These are phyloP conservation scores for Primulina huaijiensis DNA, from an alignment of 257 asterid genomes.

Conservation along the genomic window DNA sequence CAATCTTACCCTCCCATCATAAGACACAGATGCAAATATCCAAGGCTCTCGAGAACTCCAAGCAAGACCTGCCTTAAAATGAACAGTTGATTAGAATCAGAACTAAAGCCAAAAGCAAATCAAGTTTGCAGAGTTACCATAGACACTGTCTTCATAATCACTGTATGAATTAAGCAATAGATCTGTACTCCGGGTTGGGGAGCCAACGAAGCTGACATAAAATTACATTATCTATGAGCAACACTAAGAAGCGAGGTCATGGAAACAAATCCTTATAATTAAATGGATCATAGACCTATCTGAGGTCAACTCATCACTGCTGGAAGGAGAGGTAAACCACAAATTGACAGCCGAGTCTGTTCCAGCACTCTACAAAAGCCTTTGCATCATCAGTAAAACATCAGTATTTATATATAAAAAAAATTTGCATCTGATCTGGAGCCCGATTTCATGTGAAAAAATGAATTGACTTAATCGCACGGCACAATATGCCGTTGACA, in stretches of 20 bases:
- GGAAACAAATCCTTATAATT: conserved; percentile 4
- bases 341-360: conserved; percentile 93
- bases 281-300: conserved; percentile 47
- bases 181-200: conserved; percentile 39
- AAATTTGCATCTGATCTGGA: conserved; percentile 18
- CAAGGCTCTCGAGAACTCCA: conserved; percentile 99
- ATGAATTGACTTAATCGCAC: conserved; percentile 4
- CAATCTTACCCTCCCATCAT: conserved; percentile 92
- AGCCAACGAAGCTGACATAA: conserved; percentile 42
- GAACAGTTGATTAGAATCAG: conserved; percentile 27
- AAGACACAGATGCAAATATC: conserved; percentile 93
- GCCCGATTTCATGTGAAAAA: conserved; percentile 17
- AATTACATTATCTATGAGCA: conserved; percentile 24
- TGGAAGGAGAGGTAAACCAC: conserved; percentile 63
- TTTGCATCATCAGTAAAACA: conserved; percentile 32
- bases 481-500: conserved; percentile 5
- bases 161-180: conserved; percentile 70
- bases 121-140: conserved; percentile 51
- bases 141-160: conserved; percentile 94
- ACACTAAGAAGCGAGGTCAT: conserved; percentile 6
- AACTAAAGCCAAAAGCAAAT: conserved; percentile 14
- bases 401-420: conserved; percentile 24
- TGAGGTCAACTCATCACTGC: conserved; percentile 37
- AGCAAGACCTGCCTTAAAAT: conserved; percentile 60
- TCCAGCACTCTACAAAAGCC: conserved; percentile 85